Percentiles rank a stretch among this genome's conserved stretches.
Conservation (phyloP, 495 filamentous ascomycete species). For the Letharia lupina region DNA sequence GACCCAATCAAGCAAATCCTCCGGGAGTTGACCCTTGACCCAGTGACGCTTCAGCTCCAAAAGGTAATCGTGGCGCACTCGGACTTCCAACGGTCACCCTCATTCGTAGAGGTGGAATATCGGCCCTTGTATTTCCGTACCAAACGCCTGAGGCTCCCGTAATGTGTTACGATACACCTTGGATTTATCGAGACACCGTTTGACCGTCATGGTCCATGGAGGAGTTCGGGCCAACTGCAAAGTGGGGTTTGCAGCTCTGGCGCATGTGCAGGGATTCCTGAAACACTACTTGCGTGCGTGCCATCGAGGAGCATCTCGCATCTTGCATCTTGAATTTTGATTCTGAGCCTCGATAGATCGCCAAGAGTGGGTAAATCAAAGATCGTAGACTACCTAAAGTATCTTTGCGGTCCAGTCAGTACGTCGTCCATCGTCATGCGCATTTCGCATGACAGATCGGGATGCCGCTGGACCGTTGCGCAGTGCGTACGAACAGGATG, state of each 20-base stretch:
- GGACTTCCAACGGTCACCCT: constrained; percentile 12
- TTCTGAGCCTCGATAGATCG: constrained; percentile 1
- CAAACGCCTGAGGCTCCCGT: constrained; percentile 8
- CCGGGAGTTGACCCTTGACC: constrained; percentile 4
- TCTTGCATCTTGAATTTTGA: not conserved
- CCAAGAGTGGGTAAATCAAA: not conserved
- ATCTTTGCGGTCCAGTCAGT: constrained; percentile 1
- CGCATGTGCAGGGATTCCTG: constrained; percentile 13
- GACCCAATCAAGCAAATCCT: constrained; percentile 15
- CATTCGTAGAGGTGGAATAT: constrained; percentile 12
- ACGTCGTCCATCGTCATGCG: not conserved
- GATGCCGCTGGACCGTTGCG: constrained; percentile 1
- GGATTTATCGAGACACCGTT: constrained; percentile 1
- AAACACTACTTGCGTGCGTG: constrained; percentile 12
- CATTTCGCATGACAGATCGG: not conserved
- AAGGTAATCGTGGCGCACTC: constrained; percentile 16
- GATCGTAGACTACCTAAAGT: not conserved
- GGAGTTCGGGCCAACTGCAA: constrained; percentile 8
- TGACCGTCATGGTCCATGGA: constrained; percentile 13
- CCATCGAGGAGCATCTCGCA: constrained; percentile 3
- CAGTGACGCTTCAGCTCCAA: constrained; percentile 15
- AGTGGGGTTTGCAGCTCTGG: constrained; percentile 4
- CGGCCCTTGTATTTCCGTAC: constrained; percentile 11
- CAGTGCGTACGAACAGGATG: not conserved
- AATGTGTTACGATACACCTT: constrained; percentile 3